phyloP scores from a whole-genome alignment of 257 asterid genomes.

The Marsdenia floribunda region DNA sequence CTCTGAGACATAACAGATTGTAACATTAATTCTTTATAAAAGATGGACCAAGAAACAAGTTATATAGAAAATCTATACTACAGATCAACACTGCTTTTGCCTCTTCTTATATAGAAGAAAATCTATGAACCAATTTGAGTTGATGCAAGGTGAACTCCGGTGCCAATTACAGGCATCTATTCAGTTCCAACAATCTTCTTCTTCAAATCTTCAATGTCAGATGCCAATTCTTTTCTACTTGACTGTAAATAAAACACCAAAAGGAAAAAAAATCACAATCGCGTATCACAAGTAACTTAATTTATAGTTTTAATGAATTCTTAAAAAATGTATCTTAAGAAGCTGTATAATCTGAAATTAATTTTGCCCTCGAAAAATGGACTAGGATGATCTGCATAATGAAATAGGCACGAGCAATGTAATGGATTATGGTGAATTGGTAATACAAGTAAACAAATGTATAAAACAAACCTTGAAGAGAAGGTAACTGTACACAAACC shows the following conservation, averaged over 20 bases:
- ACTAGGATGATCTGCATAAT: neutral
- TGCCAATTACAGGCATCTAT: constrained; percentile 23
- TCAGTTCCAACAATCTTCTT: constrained; percentile 86
- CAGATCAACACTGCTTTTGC: constrained; percentile 26
- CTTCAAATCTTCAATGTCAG: constrained; percentile 77
- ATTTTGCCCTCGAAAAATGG: neutral
- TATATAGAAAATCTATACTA: constrained; percentile 42
- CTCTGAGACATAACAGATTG: neutral
- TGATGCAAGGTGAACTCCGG: constrained; percentile 16
- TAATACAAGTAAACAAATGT: too few relatives aligned
- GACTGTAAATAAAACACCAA: constrained; percentile 40
- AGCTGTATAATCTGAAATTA: neutral
- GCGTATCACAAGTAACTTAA: too few relatives aligned
- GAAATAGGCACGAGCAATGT: neutral
- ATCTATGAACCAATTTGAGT: constrained; percentile 16
- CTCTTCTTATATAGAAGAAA: constrained; percentile 37
- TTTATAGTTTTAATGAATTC: neutral
- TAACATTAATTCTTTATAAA: constrained; percentile 26
- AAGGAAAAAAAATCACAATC: neutral
- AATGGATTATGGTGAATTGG: neutral
- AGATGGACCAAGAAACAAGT: constrained; percentile 18
- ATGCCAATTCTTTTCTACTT: constrained; percentile 79
- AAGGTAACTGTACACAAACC: constrained; percentile 98
- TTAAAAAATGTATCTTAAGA: neutral
- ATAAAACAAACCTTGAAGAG: constrained; percentile 77